Percentiles rank a stretch among this genome's conserved stretches.
These are phyloP conservation scores for Galerina sulciceps DNA, from an alignment of 768 basidiomycete genomes.

Conservation along the genomic window DNA sequence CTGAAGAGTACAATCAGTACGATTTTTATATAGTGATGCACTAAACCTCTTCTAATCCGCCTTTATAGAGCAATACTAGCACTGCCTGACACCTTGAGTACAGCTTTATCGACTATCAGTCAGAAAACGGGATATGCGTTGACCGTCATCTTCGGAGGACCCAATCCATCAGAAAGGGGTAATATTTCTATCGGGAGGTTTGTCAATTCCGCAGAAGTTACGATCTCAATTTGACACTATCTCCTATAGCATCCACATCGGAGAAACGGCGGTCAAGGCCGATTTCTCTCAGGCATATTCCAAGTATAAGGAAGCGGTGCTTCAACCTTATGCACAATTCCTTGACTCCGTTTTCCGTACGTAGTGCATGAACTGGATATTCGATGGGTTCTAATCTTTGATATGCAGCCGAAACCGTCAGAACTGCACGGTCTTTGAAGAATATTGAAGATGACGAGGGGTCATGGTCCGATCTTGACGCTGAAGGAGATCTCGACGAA, in stretches of 20 bases:
- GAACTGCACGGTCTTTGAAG: no score
- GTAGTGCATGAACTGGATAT: no score
- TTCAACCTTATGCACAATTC: neutral
- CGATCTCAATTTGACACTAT: no score
- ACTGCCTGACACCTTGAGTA: neutral
- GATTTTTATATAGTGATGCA: neutral
- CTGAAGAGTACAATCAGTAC: conserved; percentile 6
- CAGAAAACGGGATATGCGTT: conserved; percentile 6
- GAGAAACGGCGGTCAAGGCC: neutral
- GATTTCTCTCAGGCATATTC: neutral
- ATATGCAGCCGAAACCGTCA: no score
- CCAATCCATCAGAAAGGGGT: neutral
- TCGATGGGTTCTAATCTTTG: no score
- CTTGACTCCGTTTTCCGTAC: no score
- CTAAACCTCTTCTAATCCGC: neutral
- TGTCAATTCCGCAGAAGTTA: no score
- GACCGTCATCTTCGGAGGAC: conserved; percentile 7
- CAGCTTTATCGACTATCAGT: neutral
- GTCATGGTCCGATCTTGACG: no score
- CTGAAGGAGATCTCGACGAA: no score
- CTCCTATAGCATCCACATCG: neutral
- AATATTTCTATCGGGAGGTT: conserved; percentile 5
- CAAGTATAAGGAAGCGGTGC: neutral
- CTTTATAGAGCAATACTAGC: neutral
- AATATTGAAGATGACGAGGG: no score